Evolutionary conservation across 495 filamentous ascomycete species (phyloP).

Genomic region (Gamarada debralockiae): DNA sequence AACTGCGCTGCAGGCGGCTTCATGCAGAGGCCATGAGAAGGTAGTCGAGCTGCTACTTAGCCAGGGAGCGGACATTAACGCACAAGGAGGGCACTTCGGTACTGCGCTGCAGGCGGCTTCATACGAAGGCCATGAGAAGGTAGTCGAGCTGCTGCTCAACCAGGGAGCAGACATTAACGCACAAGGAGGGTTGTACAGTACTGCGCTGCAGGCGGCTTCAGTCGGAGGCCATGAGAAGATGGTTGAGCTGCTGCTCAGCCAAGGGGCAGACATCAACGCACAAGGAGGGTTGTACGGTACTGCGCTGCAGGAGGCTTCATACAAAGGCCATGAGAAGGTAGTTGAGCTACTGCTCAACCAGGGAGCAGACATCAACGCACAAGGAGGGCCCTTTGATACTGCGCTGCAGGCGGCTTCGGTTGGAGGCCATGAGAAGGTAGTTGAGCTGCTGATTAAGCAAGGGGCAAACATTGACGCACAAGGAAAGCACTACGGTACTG

Average conservation of each 20-base stretch:
- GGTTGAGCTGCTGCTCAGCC: slow-evolving; percentile 18
- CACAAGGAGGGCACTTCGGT: too few species aligned
- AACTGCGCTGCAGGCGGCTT: slow-evolving; percentile 21
- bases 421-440: slow-evolving; percentile 10
- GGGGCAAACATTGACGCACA: slow-evolving; percentile 3
- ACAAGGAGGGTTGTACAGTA: slow-evolving; percentile 13
- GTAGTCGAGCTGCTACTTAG: slow-evolving; percentile 18
- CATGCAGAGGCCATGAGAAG: slow-evolving; percentile 9
- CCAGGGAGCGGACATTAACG: too few species aligned
- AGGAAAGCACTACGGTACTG: slow-evolving; percentile 11
- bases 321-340: slow-evolving; percentile 11
- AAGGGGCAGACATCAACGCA: too few species aligned
- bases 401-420: slow-evolving; percentile 20
- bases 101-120: too few species aligned
- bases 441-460: slow-evolving; percentile 18
- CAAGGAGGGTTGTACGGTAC: slow-evolving; percentile 9
- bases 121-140: too few species aligned
- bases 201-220: slow-evolving; percentile 19
- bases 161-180: too few species aligned
- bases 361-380: too few species aligned
- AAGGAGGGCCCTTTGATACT: too few species aligned
- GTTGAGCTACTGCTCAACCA: too few species aligned
- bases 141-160: too few species aligned
- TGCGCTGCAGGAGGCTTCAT: slow-evolving; percentile 14
- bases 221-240: slow-evolving; percentile 9